Percentiles rank a stretch among this genome's conserved stretches.
These are phyloP conservation scores for Antrodiella citrinella DNA, from an alignment of 768 basidiomycete genomes.

Conservation along the genomic window DNA sequence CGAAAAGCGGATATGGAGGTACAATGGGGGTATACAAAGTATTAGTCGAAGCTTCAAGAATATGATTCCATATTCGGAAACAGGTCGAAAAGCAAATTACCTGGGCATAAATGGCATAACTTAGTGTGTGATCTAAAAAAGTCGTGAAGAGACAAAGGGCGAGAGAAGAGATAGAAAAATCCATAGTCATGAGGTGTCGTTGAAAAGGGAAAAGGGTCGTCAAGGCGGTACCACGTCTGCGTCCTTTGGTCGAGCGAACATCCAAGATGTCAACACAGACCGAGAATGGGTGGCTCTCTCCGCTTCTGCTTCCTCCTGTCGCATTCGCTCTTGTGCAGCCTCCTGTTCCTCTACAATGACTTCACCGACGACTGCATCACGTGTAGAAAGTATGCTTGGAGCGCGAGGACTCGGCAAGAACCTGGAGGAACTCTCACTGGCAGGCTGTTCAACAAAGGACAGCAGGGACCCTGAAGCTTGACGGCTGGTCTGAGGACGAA, in stretches of 20 bases:
- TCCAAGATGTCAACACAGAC: slow-evolving; percentile 62
- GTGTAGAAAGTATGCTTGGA: slow-evolving; percentile 37
- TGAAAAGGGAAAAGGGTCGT: background rate
- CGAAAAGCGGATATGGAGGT: background rate
- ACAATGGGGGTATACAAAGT: background rate
- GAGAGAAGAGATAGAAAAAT: background rate
- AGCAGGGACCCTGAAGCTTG: slow-evolving; percentile 11
- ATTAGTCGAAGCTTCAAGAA: background rate
- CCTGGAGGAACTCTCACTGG: background rate
- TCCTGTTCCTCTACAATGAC: slow-evolving; percentile 63
- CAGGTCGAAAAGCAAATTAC: slow-evolving; percentile 1
- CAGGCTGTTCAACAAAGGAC: slow-evolving; percentile 9
- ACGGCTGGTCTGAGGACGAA: background rate
- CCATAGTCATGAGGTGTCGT: background rate
- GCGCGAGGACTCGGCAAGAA: slow-evolving; percentile 11
- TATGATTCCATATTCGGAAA: slow-evolving; percentile 4
- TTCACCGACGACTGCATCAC: slow-evolving; percentile 59
- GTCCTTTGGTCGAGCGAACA: slow-evolving; percentile 35
- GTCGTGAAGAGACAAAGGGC: background rate
- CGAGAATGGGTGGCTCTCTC: slow-evolving; percentile 36
- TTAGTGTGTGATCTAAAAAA: background rate
- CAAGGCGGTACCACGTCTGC: background rate
- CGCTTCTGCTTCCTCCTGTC: slow-evolving; percentile 48
- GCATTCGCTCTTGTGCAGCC: slow-evolving; percentile 42
- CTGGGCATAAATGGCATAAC: slow-evolving; percentile 3